Conservation (phyloP, 441 rosid species). For the Jatropha multifida region DNA sequence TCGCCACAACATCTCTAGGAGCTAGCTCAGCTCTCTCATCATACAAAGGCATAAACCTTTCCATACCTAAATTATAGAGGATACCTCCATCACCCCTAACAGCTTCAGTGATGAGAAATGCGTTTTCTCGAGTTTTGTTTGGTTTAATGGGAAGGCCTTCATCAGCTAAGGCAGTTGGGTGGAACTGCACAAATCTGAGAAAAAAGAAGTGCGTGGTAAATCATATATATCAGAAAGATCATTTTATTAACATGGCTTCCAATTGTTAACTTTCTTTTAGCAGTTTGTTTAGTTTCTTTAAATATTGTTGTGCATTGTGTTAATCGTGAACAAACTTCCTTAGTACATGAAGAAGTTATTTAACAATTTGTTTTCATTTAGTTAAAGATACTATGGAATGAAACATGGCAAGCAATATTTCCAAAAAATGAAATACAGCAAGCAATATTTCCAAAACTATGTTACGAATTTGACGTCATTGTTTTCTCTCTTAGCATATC, state of each 20-base stretch:
- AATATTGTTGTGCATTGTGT: no score
- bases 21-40: constrained; percentile 97
- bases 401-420: no score
- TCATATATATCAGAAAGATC: constrained; percentile 1
- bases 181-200: constrained; percentile 93
- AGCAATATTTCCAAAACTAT: no score
- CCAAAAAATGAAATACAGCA: no score
- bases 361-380: no score
- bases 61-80: constrained; percentile 77
- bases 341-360: no score
- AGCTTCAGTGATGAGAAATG: constrained; percentile 93
- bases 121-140: constrained; percentile 59
- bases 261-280: no score
- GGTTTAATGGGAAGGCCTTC: constrained; percentile 88
- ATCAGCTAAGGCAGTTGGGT: constrained; percentile 96
- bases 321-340: no score
- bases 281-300: no score
- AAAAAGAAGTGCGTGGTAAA: neutral
- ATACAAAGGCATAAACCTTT: constrained; percentile 78
- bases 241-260: neutral
- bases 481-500: no score
- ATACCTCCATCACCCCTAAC: constrained; percentile 98
- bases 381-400: no score
- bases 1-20: constrained; percentile 94
- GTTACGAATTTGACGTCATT: no score